Base-by-base conservation (phyloP, 2,329 filamentous ascomycete genomes). In the Lomentospora prolificans region DNA sequence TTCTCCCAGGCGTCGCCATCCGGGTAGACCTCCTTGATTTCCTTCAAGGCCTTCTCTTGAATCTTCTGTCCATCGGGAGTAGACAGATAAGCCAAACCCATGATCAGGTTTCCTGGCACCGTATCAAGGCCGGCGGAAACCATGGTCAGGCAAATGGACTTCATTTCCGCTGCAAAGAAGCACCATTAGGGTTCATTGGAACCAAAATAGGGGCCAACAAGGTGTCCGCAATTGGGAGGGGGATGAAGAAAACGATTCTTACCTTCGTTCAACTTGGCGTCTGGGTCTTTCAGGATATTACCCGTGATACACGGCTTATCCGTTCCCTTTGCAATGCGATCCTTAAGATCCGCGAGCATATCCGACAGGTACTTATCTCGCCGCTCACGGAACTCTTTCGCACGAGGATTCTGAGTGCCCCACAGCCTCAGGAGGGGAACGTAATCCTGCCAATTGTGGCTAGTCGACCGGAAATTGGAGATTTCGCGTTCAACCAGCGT, bases 371-470 rank as follows among this genome's bases (percentile, higher is more conserved):
- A 89, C 53, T 76, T 79, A 60, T 90, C 87, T 53, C 88, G 76
- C 19, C 88, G 76, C n/a, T 73, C 71, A 36, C 87, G 79, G 68
- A 84, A 89, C 58, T 84, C 80, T 6, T 78, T 70, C 0, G 87
- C 86, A 51, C 82, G 77, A 2, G 74, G 74, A 62, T 82, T 89
- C 60, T 77, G 77, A 30, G 75, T 80, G 2, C 83, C 78, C 60
- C 81, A 77, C 2, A 90, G 67, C 27, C 89, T 77, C 58, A 94
- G 66, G 4, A 91, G 63, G 0, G 89, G 87, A n/a, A 94, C 81
- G 61, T 92, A 92, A 64, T 94, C 89, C 64, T 89, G 86, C 82
- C 86, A 89, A 66, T 92, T 92, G 65, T 90, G 89, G 62, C 85
- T 89, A 0, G 87, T 92, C 25, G 82, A 87, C 51, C 89, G 74